Evolutionary conservation across 768 basidiomycete species (phyloP), one percentile per base, ranked within the genome.

Genomic region (Tephrocybe sp.): DNA sequence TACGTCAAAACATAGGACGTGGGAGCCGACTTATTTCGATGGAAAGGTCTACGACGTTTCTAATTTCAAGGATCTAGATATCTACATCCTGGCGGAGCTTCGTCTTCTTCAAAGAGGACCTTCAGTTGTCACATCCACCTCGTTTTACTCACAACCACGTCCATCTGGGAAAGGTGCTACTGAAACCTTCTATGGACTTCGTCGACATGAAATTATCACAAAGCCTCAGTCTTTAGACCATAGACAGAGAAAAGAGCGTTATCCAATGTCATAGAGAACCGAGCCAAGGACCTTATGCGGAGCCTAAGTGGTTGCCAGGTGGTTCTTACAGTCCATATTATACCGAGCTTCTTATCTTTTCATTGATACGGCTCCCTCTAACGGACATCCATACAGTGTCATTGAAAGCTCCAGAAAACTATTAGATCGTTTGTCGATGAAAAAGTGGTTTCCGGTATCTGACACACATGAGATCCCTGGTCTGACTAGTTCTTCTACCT

Each of bases 171-270:
- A 90, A 68, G 94, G 96, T 61, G 87, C 86, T 0, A 97, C 95
- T 0, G 89, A 93, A 43, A 80, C 82, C 9, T 98, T 98, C 73
- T 98, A 89, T 60, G 85, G 89, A 32, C 82, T 98, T 22, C 96
- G 98, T 65, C 80, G 88, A 45, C 83, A 87, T 45, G 94, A 97
- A 60, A 79, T 98, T n/a, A 77, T 98, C 41, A 69, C 76, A 54
- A 84, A 79, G 58, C 87, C 91, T 1, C 87, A 91, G 53, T 92
- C 77, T 95, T 13, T 80, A 84, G 57, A 81, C 71, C 6, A 75
- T 96, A 41, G 74, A 82, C 53, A 90, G 84, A 51, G 80, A 90
- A 70, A 70, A 78, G 64, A 78, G 78, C 30, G 67, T 77, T 48
- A 80, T 94, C 41, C 66, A 78, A 44, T 69, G 76, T 19, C 78